A percentile compares a stretch with the other conserved stretches of the same genome.
Evolutionary conservation across 257 asterid species (phyloP).

Genomic region (Thymus mandschuricus): DNA sequence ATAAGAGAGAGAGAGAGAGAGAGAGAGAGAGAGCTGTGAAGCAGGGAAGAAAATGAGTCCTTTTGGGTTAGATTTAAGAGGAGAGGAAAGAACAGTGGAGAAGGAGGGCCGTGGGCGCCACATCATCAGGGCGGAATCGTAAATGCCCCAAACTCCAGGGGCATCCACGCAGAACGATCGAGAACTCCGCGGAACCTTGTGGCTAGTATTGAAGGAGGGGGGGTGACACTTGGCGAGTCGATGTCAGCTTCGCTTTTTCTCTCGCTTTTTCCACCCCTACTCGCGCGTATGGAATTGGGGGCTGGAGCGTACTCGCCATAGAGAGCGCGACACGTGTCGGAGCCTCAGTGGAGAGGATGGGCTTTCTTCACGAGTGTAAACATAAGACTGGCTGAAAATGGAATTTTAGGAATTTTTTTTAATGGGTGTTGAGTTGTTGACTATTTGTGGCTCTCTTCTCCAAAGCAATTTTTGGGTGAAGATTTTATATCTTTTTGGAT

Average conservation of each 20-base stretch:
- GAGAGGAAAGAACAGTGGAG: constrained; percentile 15
- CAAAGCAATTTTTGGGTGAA: not conserved
- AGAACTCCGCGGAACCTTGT: constrained; percentile 66
- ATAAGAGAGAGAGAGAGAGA: constrained; percentile 11
- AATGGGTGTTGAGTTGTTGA: constrained; percentile 16
- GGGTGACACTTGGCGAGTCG: constrained; percentile 61
- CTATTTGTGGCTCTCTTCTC: constrained; percentile 21
- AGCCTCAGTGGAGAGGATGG: constrained; percentile 24
- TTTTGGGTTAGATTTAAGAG: constrained; percentile 32
- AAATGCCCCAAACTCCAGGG: not conserved
- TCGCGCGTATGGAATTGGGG: constrained; percentile 31
- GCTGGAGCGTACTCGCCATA: constrained; percentile 24
- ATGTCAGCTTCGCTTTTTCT: constrained; percentile 46
- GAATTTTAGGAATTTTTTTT: not conserved
- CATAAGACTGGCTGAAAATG: not conserved
- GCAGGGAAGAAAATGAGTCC: constrained; percentile 16
- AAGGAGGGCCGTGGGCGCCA: constrained; percentile 45
- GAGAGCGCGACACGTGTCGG: constrained; percentile 30
- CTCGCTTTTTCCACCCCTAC: constrained; percentile 26
- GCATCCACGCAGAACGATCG: constrained; percentile 38
- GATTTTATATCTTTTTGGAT: constrained; percentile 13
- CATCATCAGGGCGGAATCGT: constrained; percentile 47
- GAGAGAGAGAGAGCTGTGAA: constrained; percentile 20
- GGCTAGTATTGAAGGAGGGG: constrained; percentile 63
- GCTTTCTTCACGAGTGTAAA: constrained; percentile 3